A percentile compares a stretch with the other conserved stretches of the same genome.
phyloP scores from a whole-genome alignment of 495 filamentous ascomycete species.

The Daldinia concentrica region DNA sequence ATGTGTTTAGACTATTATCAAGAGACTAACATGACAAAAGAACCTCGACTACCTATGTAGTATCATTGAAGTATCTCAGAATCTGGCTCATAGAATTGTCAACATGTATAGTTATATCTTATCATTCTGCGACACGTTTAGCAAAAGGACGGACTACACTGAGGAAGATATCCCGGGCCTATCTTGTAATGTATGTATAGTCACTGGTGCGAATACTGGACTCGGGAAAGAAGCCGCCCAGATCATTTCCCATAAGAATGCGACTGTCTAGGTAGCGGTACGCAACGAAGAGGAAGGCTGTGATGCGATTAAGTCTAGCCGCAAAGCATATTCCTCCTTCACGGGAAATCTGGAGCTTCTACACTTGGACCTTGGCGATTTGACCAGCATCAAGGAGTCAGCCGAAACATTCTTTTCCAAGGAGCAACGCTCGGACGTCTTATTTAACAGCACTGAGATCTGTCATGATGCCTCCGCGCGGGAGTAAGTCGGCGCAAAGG shows the following conservation, averaged over 20 bases:
- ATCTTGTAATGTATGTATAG: conserved; percentile 50
- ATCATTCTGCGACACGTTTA: conserved; percentile 33
- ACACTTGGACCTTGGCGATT: conserved; percentile 44
- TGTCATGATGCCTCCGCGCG: conserved; percentile 44
- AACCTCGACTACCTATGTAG: not conserved
- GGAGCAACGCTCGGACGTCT: conserved; percentile 43
- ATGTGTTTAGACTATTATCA: no score
- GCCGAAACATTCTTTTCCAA: conserved; percentile 37
- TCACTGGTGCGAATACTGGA: conserved; percentile 62
- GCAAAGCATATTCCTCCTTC: conserved; percentile 40
- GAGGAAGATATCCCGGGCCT: conserved; percentile 44
- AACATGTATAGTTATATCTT: conserved; percentile 21
- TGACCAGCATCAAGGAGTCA: conserved; percentile 39
- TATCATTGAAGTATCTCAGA: not conserved
- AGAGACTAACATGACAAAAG: no score
- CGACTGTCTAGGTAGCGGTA: conserved; percentile 63
- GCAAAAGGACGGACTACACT: conserved; percentile 45
- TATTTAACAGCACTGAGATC: conserved; percentile 47
- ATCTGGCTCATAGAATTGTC: not conserved
- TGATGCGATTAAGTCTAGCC: conserved; percentile 41
- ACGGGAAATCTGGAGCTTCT: conserved; percentile 44
- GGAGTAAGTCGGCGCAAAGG: conserved; percentile 49
- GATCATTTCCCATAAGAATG: conserved; percentile 58
- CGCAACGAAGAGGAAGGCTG: conserved; percentile 53
- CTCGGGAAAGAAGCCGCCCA: conserved; percentile 58